phyloP scores from a whole-genome alignment of 352 stramenopile genomes.

The Phytophthora sojae region DNA sequence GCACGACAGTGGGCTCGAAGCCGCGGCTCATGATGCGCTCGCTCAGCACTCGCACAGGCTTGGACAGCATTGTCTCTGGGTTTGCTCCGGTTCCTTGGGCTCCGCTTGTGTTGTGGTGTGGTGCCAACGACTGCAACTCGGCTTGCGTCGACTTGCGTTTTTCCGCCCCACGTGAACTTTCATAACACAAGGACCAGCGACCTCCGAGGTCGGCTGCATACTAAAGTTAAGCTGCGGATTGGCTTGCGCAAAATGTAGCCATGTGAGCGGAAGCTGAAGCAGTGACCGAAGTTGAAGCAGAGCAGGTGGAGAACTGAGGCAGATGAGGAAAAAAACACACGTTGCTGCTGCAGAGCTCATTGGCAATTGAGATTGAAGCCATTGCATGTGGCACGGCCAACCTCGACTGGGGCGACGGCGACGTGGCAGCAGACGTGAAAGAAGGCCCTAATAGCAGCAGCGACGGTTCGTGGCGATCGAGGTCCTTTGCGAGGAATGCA shows the following conservation, averaged over 20 bases:
- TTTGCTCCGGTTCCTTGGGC: constrained; percentile 1
- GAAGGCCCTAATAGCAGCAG: not conserved
- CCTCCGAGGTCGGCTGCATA: constrained; percentile 27
- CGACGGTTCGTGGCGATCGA: constrained; percentile 19
- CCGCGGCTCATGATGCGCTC: constrained; percentile 86
- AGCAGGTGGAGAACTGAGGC: not conserved
- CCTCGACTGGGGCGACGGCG: not conserved
- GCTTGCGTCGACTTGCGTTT: constrained; percentile 9
- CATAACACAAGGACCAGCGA: constrained; percentile 14
- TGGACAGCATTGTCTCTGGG: constrained; percentile 39
- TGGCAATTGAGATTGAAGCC: constrained; percentile 12
- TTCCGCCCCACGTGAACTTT: constrained; percentile 21
- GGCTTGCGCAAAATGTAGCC: constrained; percentile 31
- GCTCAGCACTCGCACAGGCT: constrained; percentile 82
- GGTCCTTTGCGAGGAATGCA: constrained; percentile 11
- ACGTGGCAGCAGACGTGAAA: not conserved
- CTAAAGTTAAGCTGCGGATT: constrained; percentile 22
- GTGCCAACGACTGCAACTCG: constrained; percentile 17
- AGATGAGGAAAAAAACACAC: not conserved
- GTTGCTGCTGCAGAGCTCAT: constrained; percentile 9
- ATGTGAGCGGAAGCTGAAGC: constrained; percentile 15
- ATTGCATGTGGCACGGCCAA: constrained; percentile 6
- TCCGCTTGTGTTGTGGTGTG: constrained; percentile 28
- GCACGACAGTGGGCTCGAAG: constrained; percentile 83
- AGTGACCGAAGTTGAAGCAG: constrained; percentile 22